phyloP scores from a whole-genome alignment of 495 filamentous ascomycete genomes.

The Darksidea phi region DNA sequence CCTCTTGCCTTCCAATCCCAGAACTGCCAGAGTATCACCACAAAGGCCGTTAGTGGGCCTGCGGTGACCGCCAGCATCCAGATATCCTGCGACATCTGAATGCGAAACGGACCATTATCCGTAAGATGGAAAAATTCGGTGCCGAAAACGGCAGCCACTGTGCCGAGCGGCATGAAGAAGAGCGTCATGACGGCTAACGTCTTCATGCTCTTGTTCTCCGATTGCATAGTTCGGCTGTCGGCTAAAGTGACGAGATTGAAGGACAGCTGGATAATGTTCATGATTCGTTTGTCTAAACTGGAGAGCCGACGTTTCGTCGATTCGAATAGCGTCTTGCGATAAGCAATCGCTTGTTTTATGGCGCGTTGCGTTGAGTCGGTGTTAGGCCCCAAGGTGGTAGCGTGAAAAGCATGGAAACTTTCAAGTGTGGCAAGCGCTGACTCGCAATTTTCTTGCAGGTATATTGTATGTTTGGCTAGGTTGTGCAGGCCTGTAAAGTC shows the following conservation, averaged over 20 bases:
- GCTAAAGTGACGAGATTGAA: slow-evolving; percentile 32
- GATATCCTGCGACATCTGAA: too few species aligned
- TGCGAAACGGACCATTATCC: too few species aligned
- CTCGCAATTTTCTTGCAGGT: too few species aligned
- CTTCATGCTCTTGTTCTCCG: slow-evolving; percentile 25
- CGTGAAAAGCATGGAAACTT: too few species aligned
- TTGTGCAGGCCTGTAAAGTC: too few species aligned
- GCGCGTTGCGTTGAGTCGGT: neutral
- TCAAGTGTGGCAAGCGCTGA: neutral
- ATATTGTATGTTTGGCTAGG: too few species aligned
- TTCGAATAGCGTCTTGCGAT: slow-evolving; percentile 7
- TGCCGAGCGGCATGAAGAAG: slow-evolving; percentile 1
- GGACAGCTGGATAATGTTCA: slow-evolving; percentile 27
- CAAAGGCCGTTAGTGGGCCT: too few species aligned
- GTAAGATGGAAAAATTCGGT: slow-evolving; percentile 17
- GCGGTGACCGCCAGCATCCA: too few species aligned
- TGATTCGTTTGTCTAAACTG: slow-evolving; percentile 29
- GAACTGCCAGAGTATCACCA: too few species aligned
- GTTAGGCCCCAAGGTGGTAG: too few species aligned
- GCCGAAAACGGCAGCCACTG: slow-evolving; percentile 15
- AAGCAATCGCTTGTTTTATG: neutral
- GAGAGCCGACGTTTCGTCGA: slow-evolving; percentile 11
- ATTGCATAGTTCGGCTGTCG: slow-evolving; percentile 24
- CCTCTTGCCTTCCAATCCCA: too few species aligned
- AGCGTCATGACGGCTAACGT: slow-evolving; percentile 15